phyloP scores from a whole-genome alignment of 257 asterid genomes.

The Gynochthodes officinalis region DNA sequence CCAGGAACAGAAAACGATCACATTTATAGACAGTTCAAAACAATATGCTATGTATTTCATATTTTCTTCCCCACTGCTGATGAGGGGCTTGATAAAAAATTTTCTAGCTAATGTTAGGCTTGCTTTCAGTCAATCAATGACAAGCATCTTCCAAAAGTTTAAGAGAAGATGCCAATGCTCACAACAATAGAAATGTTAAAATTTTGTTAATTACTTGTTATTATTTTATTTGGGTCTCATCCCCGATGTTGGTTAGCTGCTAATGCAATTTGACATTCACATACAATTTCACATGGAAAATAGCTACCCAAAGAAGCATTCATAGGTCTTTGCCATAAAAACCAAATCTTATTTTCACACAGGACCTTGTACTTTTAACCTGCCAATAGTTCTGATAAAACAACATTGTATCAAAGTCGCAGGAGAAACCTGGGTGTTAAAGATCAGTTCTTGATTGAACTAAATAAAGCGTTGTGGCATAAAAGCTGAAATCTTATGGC shows the following conservation, averaged over 20 bases:
- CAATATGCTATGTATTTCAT: background rate
- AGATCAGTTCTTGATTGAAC: background rate
- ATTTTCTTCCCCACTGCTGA: background rate
- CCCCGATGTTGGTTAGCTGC: background rate
- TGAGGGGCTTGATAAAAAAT: too few relatives aligned
- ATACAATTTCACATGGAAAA: background rate
- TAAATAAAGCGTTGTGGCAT: background rate
- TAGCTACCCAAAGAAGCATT: background rate
- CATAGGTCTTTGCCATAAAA: background rate
- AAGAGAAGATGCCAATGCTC: background rate
- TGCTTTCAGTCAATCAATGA: background rate
- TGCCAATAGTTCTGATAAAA: background rate
- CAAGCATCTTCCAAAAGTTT: background rate
- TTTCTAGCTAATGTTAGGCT: background rate
- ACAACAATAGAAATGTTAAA: background rate
- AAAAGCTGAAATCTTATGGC: background rate
- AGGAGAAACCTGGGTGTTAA: background rate
- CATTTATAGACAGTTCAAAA: background rate
- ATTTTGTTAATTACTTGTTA: too few relatives aligned
- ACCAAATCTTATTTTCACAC: background rate
- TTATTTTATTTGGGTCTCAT: background rate
- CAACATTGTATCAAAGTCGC: too few relatives aligned
- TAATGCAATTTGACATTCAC: background rate
- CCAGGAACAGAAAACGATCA: background rate
- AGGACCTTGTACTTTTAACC: too few relatives aligned